Base-by-base conservation (phyloP, 352 stramenopile species). In the Phytophthora macrochlamydospora region DNA sequence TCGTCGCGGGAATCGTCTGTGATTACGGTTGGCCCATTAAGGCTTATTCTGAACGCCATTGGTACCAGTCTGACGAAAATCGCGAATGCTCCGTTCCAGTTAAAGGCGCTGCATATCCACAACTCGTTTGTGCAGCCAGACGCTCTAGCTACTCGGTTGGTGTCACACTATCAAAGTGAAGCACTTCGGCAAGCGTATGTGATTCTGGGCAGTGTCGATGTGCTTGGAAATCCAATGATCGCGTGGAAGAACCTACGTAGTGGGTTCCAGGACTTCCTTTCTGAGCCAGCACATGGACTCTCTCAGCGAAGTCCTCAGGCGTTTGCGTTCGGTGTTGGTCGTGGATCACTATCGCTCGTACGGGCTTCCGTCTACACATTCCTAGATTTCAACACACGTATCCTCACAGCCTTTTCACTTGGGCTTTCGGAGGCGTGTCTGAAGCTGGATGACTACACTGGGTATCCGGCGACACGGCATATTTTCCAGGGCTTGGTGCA, bases 401-500 rank as follows among this genome's bases (percentile, higher is more conserved):
- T 96, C 67, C 65, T 94, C 6, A 91, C 83, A 7, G 88, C 87
- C 5, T 87, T 86, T 32, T 89, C 87, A 3, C 77, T 96, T 1
- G 89, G 89, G 24, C 66, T 96, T 5, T 93, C 89, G 0, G 89
- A 96, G 55, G 89, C 89, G 2, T 96, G 89, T 53, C 65, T 94
- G 40, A 94, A 94, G 62, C 56, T 96, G 48, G 89, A 96, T 49
- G 87, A 93, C 71, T 96, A 96, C 71, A 95, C 89, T 5, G 89
- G 87, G 7, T 96, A 96, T 40, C 84, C 84, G 4, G 84, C 87
- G 4, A 93, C 89, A 7, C 80, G 85, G 11, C 93, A 94, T 63
- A 92, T 96, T 35, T 96, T 95, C 52, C 89, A 96, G 61, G 89
- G 86, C 7, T 83, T 96, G 12, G 89, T 88, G 11, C 89, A 96